A percentile compares a stretch with the other conserved stretches of the same genome.
Evolutionary conservation across 2,329 filamentous ascomycete genomes (phyloP).

Genomic region (Hymenoscyphus albidus): DNA sequence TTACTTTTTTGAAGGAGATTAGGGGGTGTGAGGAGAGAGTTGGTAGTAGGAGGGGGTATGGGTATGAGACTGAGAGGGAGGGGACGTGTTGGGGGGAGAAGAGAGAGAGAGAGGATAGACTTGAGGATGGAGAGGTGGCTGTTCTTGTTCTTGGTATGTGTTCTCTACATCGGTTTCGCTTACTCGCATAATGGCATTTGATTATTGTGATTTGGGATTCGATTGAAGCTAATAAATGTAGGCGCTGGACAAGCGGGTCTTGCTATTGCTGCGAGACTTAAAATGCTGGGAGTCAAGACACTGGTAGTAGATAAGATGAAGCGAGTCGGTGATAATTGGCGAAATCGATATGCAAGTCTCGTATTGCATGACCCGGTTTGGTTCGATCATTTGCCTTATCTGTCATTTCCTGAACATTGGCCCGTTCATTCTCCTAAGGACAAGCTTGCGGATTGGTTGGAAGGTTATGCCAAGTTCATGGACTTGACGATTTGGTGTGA

Average conservation of each 20-base stretch:
- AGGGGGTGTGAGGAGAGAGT: conserved; percentile 50
- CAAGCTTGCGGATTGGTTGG: conserved; percentile 66
- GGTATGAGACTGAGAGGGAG: conserved; percentile 46
- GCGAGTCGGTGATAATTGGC: conserved; percentile 61
- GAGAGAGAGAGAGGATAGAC: conserved; percentile 46
- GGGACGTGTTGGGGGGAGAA: conserved; percentile 14
- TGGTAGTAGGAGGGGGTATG: conserved; percentile 47
- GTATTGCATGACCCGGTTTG: conserved; percentile 64
- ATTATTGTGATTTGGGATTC: background rate
- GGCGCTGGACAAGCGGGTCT: conserved; percentile 60
- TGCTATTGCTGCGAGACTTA: conserved; percentile 54
- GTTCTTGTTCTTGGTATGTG: conserved; percentile 58
- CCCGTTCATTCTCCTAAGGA: conserved; percentile 69
- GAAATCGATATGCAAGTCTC: conserved; percentile 58
- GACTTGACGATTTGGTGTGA: conserved; percentile 65
- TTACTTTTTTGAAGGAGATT: conserved; percentile 54
- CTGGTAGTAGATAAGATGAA: conserved; percentile 56
- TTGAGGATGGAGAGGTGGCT: conserved; percentile 42
- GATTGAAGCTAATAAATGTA: conserved; percentile 22
- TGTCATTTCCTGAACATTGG: conserved; percentile 61
- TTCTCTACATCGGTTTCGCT: background rate
- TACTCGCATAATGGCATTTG: background rate
- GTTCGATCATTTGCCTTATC: conserved; percentile 59
- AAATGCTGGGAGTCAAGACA: conserved; percentile 52
- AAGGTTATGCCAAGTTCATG: conserved; percentile 57